Percentiles rank a stretch among this genome's conserved stretches.
Evolutionary conservation across 2,329 filamentous ascomycete genomes (phyloP).

Genomic region (Sporothrix pallida): DNA sequence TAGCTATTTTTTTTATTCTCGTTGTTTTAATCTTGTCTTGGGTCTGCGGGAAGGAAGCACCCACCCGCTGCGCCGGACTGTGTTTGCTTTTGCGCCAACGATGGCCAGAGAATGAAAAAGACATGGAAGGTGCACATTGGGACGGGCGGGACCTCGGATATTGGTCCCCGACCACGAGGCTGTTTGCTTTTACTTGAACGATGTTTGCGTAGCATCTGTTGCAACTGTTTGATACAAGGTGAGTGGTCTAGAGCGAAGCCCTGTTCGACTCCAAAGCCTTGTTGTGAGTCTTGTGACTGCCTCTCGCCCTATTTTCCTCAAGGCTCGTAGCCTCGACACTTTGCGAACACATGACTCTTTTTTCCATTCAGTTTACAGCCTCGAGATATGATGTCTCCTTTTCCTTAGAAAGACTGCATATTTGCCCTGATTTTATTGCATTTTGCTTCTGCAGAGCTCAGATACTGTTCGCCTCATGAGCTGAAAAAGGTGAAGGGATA

Average conservation of each 20-base stretch:
- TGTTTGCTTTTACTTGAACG: background rate
- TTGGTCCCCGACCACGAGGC: background rate
- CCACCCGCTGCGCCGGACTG: background rate
- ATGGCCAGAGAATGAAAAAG: background rate
- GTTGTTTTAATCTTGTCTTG: background rate
- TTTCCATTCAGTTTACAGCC: background rate
- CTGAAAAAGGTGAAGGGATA: background rate
- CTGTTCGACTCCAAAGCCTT: no score
- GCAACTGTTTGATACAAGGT: no score
- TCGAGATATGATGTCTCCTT: background rate
- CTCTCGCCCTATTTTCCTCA: background rate
- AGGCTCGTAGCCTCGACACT: background rate
- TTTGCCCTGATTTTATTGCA: no score
- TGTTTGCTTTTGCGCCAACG: slow-evolving; percentile 11
- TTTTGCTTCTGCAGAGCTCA: no score
- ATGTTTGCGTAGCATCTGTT: no score
- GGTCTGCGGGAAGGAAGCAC: slow-evolving; percentile 15
- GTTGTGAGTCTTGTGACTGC: no score
- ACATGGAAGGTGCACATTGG: background rate
- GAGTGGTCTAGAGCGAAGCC: background rate
- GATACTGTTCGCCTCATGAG: background rate
- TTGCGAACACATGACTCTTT: background rate
- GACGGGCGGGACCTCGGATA: background rate
- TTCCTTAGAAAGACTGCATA: no score
- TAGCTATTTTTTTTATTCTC: no score